Evolutionary conservation across 208 protist genomes (phyloP), one percentile per base, ranked within the genome.

Genomic region (Leishmania amazonensis): DNA sequence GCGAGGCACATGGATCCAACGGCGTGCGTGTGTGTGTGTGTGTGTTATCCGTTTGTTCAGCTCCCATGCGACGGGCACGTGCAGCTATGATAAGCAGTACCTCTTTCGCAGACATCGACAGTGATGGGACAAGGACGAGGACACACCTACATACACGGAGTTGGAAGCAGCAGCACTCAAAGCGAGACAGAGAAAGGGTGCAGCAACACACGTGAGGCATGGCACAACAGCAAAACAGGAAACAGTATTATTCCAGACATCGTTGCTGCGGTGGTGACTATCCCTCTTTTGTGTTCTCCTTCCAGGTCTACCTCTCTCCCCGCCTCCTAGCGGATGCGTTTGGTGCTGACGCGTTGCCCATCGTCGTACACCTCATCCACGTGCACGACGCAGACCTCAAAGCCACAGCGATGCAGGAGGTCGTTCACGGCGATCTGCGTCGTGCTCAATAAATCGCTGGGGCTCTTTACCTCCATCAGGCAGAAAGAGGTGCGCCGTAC

Each of bases 301-400:
- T 47, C 35, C 24, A 35, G 21, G 31, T 24, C 17, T 73, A 73
- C 67, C 67, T 24, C 67, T 13, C 67, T 49, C 24, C 49, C 31
- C 49, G 35, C 21, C 49, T 15, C 35, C 49, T 60, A 86, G 2
- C 83, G 73, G 8, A 86, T 24, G n/a, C 77, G 70, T 65, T 86
- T 86, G 57, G 58, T 65, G 68, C 73, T 86, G 31, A 86, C 74
- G 0, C 64, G 75, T 67, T 70, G 60, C 0, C 83, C 83, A 49
- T 74, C 77, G 67, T 82, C 73, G 40, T 83, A 53, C 57, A 87
- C 80, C 15, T 99, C 99, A 51, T 99, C 83, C 76, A 99, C 96
- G 81, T 98, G 95, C 42, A 94, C 89, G 57, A 99, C 94, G 95
- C 71, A 85, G 38, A 94, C 92, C 49, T 92, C 78, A 80, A 97